Evolutionary conservation across 208 protist species (phyloP).

Genomic region (Leishmania mexicana): DNA sequence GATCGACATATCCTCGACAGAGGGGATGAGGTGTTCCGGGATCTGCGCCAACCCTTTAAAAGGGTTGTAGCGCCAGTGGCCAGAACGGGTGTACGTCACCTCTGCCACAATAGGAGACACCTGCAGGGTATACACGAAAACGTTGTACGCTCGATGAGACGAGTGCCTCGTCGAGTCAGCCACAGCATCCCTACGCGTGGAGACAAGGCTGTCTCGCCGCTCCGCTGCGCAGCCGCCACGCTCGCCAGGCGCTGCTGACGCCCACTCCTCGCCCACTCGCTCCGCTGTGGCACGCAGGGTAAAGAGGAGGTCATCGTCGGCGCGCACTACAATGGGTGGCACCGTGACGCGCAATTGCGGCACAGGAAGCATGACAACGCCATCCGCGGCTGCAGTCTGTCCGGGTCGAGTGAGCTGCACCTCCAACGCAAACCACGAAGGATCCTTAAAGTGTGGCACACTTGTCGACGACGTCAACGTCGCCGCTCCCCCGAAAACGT

Average conservation of each 20-base stretch:
- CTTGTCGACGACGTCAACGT: background rate
- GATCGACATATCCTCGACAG: constrained; percentile 45
- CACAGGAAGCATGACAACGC: constrained; percentile 35
- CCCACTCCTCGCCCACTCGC: constrained; percentile 21
- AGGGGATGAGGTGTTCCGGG: constrained; percentile 43
- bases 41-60: constrained; percentile 40
- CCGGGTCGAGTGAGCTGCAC: constrained; percentile 17
- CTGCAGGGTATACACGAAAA: constrained; percentile 43
- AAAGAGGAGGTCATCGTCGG: constrained; percentile 67
- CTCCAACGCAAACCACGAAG: constrained; percentile 29
- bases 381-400: background rate
- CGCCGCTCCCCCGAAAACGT: background rate
- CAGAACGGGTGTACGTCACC: constrained; percentile 55
- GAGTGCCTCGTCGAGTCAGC: background rate
- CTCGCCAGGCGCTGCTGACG: background rate
- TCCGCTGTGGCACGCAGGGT: constrained; percentile 37
- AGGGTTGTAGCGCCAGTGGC: constrained; percentile 50
- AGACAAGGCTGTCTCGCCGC: background rate
- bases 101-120: constrained; percentile 41
- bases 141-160: constrained; percentile 27
- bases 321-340: constrained; percentile 38
- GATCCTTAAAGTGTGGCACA: constrained; percentile 18
- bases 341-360: constrained; percentile 42
- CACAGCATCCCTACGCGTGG: background rate
- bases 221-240: background rate